Conservation (phyloP, 371 early-diverging fungal species). For the Mucor indicus region DNA sequence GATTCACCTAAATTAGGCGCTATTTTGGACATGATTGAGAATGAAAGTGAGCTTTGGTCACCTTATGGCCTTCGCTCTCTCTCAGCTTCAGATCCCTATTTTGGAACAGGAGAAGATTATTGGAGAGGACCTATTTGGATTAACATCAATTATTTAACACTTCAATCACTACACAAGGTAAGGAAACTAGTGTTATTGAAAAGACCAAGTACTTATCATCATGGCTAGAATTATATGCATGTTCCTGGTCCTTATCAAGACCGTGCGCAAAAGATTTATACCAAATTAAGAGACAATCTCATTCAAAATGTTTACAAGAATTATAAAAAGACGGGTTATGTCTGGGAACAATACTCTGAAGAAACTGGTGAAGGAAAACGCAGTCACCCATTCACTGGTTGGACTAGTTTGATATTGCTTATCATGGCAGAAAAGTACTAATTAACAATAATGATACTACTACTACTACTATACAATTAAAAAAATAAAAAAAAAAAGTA, state of each 20-base stretch:
- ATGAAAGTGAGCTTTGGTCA: slow-evolving; percentile 80
- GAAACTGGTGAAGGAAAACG: slow-evolving; percentile 76
- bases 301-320: slow-evolving; percentile 76
- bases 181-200: not conserved
- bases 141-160: slow-evolving; percentile 86
- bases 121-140: slow-evolving; percentile 97
- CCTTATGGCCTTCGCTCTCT: slow-evolving; percentile 80
- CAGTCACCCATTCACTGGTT: slow-evolving; percentile 95
- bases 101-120: slow-evolving; percentile 85
- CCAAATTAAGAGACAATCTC: slow-evolving; percentile 69
- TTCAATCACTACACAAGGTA: slow-evolving; percentile 72
- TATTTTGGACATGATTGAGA: slow-evolving; percentile 71
- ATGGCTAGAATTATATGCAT: slow-evolving; percentile 61
- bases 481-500: not conserved
- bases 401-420: slow-evolving; percentile 83
- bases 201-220: not conserved
- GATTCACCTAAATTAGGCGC: slow-evolving; percentile 69
- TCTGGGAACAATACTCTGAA: slow-evolving; percentile 93
- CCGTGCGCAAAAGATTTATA: slow-evolving; percentile 72
- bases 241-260: slow-evolving; percentile 67
- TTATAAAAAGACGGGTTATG: slow-evolving; percentile 79
- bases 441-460: too few relatives aligned
- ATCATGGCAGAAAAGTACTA: slow-evolving; percentile 74
- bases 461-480: not conserved
- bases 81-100: slow-evolving; percentile 70